These are phyloP conservation scores for Sordaria brevicollis DNA, from an alignment of 495 filamentous ascomycete genomes.

Conservation along the genomic window DNA sequence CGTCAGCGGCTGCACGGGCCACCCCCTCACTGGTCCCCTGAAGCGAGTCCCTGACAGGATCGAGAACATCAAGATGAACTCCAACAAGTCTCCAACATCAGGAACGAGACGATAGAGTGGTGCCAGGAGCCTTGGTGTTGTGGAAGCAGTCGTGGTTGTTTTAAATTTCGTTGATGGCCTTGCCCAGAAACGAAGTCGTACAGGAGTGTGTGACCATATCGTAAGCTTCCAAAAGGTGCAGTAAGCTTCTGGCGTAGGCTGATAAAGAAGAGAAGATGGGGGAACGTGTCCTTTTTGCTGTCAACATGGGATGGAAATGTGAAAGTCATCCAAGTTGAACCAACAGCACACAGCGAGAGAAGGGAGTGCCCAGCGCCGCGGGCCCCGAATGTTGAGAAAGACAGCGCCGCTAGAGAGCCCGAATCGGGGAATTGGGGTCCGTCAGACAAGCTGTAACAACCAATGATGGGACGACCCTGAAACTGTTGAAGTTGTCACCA, in stretches of 20 bases:
- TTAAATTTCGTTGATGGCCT: too few species aligned
- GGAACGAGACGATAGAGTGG: neutral
- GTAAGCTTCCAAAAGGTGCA: neutral
- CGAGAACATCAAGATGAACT: neutral
- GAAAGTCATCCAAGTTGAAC: too few species aligned
- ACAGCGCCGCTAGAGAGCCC: neutral
- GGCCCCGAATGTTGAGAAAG: neutral
- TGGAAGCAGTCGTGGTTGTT: too few species aligned
- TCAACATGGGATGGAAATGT: neutral
- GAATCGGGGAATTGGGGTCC: neutral
- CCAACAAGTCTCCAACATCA: neutral
- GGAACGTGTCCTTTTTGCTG: neutral
- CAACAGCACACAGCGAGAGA: neutral
- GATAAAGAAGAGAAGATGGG: neutral
- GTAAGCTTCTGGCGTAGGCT: neutral
- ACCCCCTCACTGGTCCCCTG: neutral
- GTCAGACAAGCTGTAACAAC: neutral
- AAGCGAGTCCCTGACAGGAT: neutral
- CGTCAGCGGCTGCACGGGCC: neutral
- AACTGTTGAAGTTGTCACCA: neutral
- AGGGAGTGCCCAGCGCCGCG: neutral
- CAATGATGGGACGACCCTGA: neutral
- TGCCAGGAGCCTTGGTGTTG: neutral
- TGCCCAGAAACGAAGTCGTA: neutral
- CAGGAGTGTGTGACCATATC: neutral